phyloP scores from a whole-genome alignment of 805 yeast species.

The Lipomyces sp. region DNA sequence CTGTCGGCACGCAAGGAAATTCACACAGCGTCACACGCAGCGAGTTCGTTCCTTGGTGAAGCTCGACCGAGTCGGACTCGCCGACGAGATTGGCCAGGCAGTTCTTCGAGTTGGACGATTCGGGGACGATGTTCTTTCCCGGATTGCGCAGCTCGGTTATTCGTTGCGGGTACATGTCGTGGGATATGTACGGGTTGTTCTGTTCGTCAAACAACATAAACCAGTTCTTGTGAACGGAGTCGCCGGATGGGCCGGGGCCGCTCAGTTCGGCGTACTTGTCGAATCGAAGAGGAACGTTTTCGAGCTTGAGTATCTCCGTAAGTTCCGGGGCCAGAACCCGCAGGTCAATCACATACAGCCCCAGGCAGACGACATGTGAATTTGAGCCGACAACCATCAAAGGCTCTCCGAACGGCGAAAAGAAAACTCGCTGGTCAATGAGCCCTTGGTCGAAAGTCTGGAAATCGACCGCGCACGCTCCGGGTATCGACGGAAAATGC shows the following conservation, averaged over 20 bases:
- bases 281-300: constrained; percentile 14
- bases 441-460: constrained; percentile 15
- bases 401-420: constrained; percentile 24
- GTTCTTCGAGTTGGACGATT: neutral
- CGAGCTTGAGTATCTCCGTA: constrained; percentile 9
- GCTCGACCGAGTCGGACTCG: neutral
- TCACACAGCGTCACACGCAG: constrained; percentile 25
- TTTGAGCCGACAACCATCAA: constrained; percentile 24
- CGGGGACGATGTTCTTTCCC: neutral
- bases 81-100: neutral
- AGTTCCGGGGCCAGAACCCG: constrained; percentile 16
- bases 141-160: constrained; percentile 1
- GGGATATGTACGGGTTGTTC: constrained; percentile 10
- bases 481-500: too few relatives aligned
- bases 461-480: neutral
- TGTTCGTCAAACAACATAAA: constrained; percentile 16
- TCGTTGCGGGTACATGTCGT: constrained; percentile 10
- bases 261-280: constrained; percentile 14
- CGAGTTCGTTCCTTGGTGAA: constrained; percentile 25
- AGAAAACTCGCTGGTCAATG: constrained; percentile 19
- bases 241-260: constrained; percentile 5
- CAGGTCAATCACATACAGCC: constrained; percentile 17
- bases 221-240: constrained; percentile 21
- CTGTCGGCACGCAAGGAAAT: constrained; percentile 26
- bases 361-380: constrained; percentile 11